A percentile compares a stretch with the other conserved stretches of the same genome.
phyloP scores from a whole-genome alignment of 768 basidiomycete genomes.

The Tremella yokohamensis region DNA sequence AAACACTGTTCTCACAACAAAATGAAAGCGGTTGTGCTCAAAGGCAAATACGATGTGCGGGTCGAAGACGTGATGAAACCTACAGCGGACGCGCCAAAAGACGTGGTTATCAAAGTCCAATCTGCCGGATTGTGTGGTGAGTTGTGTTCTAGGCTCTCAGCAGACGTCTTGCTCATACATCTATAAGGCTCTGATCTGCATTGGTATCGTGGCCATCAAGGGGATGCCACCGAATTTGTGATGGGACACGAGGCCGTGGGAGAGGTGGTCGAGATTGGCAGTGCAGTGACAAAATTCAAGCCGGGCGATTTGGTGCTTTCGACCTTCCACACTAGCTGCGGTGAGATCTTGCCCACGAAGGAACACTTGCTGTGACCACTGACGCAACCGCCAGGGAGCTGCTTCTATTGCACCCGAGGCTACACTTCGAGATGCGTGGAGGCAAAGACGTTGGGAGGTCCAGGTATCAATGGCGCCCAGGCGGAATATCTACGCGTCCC shows the following conservation, averaged over 20 bases:
- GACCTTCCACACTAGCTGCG: conserved; percentile 44
- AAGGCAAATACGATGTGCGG: conserved; percentile 19
- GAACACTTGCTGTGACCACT: too few relatives aligned
- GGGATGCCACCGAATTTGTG: conserved; percentile 13
- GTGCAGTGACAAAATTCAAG: conserved; percentile 44
- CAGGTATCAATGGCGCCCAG: conserved; percentile 39
- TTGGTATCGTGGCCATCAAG: too few relatives aligned
- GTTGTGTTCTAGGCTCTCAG: conserved; percentile 5
- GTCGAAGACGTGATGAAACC: conserved; percentile 27
- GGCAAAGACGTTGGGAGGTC: conserved; percentile 34
- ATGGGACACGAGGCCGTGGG: conserved; percentile 46
- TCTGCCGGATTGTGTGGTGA: conserved; percentile 38
- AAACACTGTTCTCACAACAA: too few relatives aligned
- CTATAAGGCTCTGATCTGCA: too few relatives aligned
- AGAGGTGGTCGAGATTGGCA: conserved; percentile 30
- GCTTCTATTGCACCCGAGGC: conserved; percentile 43
- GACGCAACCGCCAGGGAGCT: conserved; percentile 21
- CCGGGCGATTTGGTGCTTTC: conserved; percentile 48
- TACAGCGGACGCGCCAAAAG: conserved; percentile 19
- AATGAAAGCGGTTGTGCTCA: conserved; percentile 39
- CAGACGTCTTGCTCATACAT: too few relatives aligned
- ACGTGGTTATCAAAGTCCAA: conserved; percentile 38
- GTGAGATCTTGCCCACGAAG: conserved; percentile 15
- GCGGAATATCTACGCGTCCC: conserved; percentile 46
- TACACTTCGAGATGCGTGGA: conserved; percentile 39